These are phyloP conservation scores for Tetratostichococcus sp. DNA, from an alignment of 139 green algal genomes.

Conservation along the genomic window DNA sequence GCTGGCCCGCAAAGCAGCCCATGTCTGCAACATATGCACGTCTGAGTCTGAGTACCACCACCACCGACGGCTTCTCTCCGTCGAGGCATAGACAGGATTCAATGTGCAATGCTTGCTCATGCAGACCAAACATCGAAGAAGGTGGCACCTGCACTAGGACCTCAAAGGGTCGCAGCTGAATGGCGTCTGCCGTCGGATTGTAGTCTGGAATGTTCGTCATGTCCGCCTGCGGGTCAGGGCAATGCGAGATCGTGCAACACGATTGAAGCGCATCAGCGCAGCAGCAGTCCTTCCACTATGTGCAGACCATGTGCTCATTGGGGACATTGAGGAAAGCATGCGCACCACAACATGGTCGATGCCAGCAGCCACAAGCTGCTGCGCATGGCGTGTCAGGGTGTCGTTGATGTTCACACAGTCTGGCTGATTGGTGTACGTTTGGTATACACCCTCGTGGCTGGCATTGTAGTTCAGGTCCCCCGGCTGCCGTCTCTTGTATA, in stretches of 20 bases:
- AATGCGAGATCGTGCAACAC: too few species aligned
- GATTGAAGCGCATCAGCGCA: too few species aligned
- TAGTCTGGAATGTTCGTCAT: background rate
- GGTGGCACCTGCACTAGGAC: background rate
- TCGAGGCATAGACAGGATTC: too few species aligned
- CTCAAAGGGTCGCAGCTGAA: constrained; percentile 1
- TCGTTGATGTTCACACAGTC: background rate
- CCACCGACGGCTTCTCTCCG: too few species aligned
- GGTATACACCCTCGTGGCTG: background rate
- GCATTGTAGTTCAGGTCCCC: background rate
- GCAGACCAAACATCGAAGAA: background rate
- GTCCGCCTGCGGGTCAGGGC: background rate
- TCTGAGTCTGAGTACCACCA: too few species aligned
- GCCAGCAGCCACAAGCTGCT: background rate
- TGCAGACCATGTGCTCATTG: too few species aligned
- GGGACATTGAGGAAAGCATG: too few species aligned
- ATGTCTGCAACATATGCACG: background rate
- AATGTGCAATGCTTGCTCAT: too few species aligned
- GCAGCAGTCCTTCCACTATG: too few species aligned
- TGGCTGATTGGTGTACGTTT: background rate
- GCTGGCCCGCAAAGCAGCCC: background rate
- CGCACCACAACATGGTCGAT: background rate
- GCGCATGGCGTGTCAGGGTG: background rate
- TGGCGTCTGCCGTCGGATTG: background rate
- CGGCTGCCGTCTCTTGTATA: background rate